Evolutionary conservation across 805 yeast species (phyloP).

Genomic region (Cyberlindnera americana): DNA sequence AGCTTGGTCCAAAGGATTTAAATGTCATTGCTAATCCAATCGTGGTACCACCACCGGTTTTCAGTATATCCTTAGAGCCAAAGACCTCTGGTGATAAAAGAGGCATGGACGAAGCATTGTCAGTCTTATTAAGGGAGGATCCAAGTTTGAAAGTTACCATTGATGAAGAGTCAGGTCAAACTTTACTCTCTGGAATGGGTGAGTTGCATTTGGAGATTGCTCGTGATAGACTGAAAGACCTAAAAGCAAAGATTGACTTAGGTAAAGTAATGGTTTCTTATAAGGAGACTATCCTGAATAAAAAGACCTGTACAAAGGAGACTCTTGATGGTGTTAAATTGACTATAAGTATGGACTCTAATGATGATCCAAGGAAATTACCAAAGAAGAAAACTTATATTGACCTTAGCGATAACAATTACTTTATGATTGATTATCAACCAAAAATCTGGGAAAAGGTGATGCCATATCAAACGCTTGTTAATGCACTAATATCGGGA

Average conservation of each 20-base stretch:
- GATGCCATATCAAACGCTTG: conserved; percentile 50
- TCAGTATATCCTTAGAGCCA: conserved; percentile 82
- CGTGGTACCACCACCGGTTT: conserved; percentile 86
- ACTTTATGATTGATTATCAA: conserved; percentile 30
- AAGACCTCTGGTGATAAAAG: conserved; percentile 75
- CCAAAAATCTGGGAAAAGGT: conserved; percentile 29
- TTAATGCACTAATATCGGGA: conserved; percentile 56
- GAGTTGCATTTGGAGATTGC: conserved; percentile 92
- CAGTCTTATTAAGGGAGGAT: conserved; percentile 73
- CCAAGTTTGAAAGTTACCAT: conserved; percentile 73
- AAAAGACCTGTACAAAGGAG: conserved; percentile 15
- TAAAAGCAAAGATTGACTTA: conserved; percentile 76
- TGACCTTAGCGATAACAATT: conserved; percentile 34
- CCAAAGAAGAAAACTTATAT: conserved; percentile 27
- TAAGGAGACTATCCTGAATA: conserved; percentile 57
- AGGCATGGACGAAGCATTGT: conserved; percentile 66
- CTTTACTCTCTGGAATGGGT: conserved; percentile 93
- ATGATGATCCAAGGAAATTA: conserved; percentile 25
- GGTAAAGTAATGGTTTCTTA: conserved; percentile 88
- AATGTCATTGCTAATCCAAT: conserved; percentile 66
- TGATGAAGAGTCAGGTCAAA: conserved; percentile 87
- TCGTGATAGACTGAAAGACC: conserved; percentile 70
- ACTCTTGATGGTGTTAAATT: conserved; percentile 26
- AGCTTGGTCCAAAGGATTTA: conserved; percentile 42
- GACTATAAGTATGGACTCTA: conserved; percentile 32